Evolutionary conservation across 345 rosid species (phyloP).

Genomic region (Dovyalis caffra): DNA sequence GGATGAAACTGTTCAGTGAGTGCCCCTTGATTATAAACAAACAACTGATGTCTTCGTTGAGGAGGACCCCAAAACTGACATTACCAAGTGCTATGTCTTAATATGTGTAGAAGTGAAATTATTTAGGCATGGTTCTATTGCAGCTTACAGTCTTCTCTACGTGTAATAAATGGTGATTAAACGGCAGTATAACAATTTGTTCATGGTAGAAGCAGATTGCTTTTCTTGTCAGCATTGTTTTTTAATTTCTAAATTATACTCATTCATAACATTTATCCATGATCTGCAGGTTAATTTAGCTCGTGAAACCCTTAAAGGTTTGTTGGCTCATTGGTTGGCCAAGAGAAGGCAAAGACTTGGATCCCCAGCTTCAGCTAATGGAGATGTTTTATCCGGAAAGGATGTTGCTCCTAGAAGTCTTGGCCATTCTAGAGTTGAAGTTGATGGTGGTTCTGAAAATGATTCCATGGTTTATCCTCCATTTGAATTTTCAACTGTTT

Average conservation of each 20-base stretch:
- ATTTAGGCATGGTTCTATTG: not conserved
- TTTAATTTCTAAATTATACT: not conserved
- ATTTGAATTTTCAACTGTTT: conserved; percentile 73
- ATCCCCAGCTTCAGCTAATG: conserved; percentile 66
- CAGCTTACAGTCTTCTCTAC: not conserved
- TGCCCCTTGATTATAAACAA: not conserved
- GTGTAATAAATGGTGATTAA: not conserved
- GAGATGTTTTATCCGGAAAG: conserved; percentile 63
- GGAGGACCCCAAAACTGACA: not conserved
- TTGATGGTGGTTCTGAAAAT: conserved; percentile 65
- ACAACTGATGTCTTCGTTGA: not conserved
- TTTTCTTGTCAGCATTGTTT: not conserved
- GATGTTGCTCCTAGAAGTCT: conserved; percentile 55
- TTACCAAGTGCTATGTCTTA: not conserved
- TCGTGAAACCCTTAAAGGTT: conserved; percentile 96
- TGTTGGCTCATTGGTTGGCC: conserved; percentile 80
- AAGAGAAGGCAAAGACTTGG: conserved; percentile 78
- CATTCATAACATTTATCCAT: conserved; percentile 15
- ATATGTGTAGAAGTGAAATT: not conserved
- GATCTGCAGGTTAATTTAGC: conserved; percentile 81
- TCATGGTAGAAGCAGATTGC: not conserved
- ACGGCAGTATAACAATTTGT: not conserved
- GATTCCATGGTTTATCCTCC: conserved; percentile 90
- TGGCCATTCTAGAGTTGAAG: conserved; percentile 61
- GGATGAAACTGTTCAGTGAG: not conserved